A percentile compares a stretch with the other conserved stretches of the same genome.
phyloP scores from a whole-genome alignment of 2,329 filamentous ascomycete species.

The Aspergillus persii region DNA sequence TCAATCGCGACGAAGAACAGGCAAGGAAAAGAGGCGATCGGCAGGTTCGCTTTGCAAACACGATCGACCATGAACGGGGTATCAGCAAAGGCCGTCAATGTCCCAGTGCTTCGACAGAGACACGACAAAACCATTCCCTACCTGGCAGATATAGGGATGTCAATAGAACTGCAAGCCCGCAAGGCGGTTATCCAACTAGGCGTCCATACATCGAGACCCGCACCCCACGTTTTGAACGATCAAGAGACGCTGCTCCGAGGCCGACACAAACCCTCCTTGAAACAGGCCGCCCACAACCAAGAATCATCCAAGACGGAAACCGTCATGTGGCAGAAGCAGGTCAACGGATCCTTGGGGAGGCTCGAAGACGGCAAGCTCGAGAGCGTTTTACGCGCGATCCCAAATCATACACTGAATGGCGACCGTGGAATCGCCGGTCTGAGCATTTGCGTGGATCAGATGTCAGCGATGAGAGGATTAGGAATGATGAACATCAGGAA shows the following conservation, averaged over 20 bases:
- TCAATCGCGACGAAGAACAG: conserved; percentile 5
- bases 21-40: conserved; percentile 3
- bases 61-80: conserved; percentile 15
- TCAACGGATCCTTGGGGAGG: conserved; percentile 17
- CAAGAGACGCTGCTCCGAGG: neutral
- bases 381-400: conserved; percentile 9
- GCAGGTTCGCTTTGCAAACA: conserved; percentile 19
- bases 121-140: neutral
- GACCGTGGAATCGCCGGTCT: conserved; percentile 5
- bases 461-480: neutral
- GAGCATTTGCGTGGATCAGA: conserved; percentile 3
- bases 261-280: neutral
- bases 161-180: neutral
- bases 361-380: conserved; percentile 10
- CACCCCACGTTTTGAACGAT: neutral
- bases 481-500: neutral
- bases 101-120: neutral
- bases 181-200: neutral
- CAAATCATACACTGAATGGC: conserved; percentile 3
- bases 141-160: neutral
- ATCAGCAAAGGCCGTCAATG: conserved; percentile 3
- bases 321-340: conserved; percentile 19
- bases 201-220: neutral
- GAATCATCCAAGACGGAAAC: conserved; percentile 28
- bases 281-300: conserved; percentile 12